phyloP scores from a whole-genome alignment of 78 protist genomes.

The Trichosphaerium sp. region DNA sequence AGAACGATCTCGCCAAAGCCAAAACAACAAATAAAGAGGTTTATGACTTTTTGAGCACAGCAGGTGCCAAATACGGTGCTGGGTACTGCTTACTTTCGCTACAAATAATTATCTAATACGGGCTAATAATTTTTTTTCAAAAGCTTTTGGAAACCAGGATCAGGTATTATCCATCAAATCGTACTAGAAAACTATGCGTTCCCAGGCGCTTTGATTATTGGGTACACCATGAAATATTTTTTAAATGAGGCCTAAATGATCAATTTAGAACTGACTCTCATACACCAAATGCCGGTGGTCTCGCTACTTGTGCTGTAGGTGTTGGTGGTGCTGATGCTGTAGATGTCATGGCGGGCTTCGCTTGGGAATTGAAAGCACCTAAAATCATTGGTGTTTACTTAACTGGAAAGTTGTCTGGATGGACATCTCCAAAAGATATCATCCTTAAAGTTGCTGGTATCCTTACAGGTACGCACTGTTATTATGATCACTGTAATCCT shows the following conservation, averaged over 20 bases:
- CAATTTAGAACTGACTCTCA: constrained; percentile 77
- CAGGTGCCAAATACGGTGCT: constrained; percentile 35
- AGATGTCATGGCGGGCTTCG: constrained; percentile 87
- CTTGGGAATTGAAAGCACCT: constrained; percentile 92
- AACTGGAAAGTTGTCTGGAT: constrained; percentile 67
- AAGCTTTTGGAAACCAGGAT: constrained; percentile 92
- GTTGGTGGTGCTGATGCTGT: constrained; percentile 97
- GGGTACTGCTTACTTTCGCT: constrained; percentile 1
- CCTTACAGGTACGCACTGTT: constrained; percentile 46
- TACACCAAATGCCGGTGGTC: constrained; percentile 88
- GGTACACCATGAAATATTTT: constrained; percentile 17
- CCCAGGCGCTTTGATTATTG: constrained; percentile 90
- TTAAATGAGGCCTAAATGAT: not conserved
- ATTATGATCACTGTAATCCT: not conserved
- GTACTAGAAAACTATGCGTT: constrained; percentile 86
- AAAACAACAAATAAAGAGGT: constrained; percentile 72
- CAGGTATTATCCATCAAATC: constrained; percentile 93
- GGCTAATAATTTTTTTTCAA: too few relatives aligned
- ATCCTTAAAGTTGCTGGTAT: constrained; percentile 82
- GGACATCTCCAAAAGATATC: constrained; percentile 86
- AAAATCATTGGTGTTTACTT: constrained; percentile 89
- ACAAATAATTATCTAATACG: constrained; percentile 64
- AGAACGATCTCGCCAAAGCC: constrained; percentile 53
- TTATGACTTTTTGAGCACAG: constrained; percentile 74
- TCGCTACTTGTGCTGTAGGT: constrained; percentile 76